Evolutionary conservation across 176 grass and related monocot species (phyloP), one percentile per base, ranked within the genome.

Genomic region (Areca catechu): DNA sequence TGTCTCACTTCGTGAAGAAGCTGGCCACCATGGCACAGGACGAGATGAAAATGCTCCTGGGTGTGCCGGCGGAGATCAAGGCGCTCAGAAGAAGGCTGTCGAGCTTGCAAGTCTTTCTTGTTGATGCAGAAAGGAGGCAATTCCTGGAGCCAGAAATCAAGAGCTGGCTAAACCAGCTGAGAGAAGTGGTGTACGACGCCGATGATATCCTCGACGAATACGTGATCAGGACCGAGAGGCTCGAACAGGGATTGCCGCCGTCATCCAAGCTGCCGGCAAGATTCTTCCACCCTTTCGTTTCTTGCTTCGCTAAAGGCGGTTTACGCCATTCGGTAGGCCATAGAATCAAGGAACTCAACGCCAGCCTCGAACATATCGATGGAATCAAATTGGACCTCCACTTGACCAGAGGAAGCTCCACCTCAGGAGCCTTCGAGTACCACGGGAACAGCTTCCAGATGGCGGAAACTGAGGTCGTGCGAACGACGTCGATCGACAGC

Each of bases 171-270:
- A 49, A 56, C 22, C 68, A 80, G 17, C 68, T 86, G 22, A 86
- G 60, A 16, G 83, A 81, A 49, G 63, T 56, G 63, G 70, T 86
- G 73, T 86, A 78, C 5, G 69, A 86, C 3, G 60, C 74, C 4
- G 74, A 81, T 15, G 74, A 86, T 14, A 70, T 86, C 34, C 29
- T 86, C 25, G 83, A 81, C 19, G 49, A 62, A 5, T 81, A 34
- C 54, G 16, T 49, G 1, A 50, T 86, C 58, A 48, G 51, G 34
- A 47, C 12, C 9, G 43, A 52, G 63, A 19, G 24, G 24, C 1
- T 25, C 2, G 4, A 25, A 25, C 24, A 4, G 1, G 0, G 0
- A 18, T 60, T 34, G 25, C 54, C n/a, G n/a, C n/a, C n/a, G n/a
- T n/a, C n/a, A n/a, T n/a, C 6, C 17, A 2, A 20, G 5, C 1